These are phyloP conservation scores for Cadophora gregata DNA, from an alignment of 2,329 filamentous ascomycete species.

Conservation along the genomic window DNA sequence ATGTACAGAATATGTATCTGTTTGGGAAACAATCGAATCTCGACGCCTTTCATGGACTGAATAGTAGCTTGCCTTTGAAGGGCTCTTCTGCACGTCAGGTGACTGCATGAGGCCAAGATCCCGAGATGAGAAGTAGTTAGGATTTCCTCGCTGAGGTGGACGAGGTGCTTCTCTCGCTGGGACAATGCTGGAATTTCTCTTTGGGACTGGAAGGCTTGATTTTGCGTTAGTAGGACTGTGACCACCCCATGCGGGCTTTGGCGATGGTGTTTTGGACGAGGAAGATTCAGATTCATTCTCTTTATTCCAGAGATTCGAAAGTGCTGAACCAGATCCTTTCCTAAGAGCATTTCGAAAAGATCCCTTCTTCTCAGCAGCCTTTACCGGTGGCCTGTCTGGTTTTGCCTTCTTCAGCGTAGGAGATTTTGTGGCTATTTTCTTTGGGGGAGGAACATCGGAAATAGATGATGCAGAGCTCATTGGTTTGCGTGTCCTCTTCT, in stretches of 20 bases:
- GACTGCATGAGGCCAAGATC: slow-evolving; percentile 44
- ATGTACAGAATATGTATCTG: slow-evolving; percentile 40
- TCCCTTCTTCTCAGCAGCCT: slow-evolving; percentile 51
- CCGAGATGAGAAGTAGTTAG: slow-evolving; percentile 49
- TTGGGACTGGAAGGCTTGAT: slow-evolving; percentile 43
- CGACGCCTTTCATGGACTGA: slow-evolving; percentile 57
- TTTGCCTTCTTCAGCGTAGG: slow-evolving; percentile 43
- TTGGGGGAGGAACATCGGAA: slow-evolving; percentile 31
- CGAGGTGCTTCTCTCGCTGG: slow-evolving; percentile 46
- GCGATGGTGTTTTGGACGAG: slow-evolving; percentile 31
- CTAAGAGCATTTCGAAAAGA: slow-evolving; percentile 57
- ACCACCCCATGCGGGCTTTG: slow-evolving; percentile 38
- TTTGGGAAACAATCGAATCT: slow-evolving; percentile 49
- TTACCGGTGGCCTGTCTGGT: slow-evolving; percentile 40
- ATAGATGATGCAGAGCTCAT: slow-evolving; percentile 39
- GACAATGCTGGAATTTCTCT: slow-evolving; percentile 44
- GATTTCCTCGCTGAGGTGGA: slow-evolving; percentile 47
- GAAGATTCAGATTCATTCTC: slow-evolving; percentile 46
- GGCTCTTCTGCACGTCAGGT: slow-evolving; percentile 44
- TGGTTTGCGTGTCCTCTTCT: slow-evolving; percentile 43
- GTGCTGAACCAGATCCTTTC: slow-evolving; percentile 53
- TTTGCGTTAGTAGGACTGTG: slow-evolving; percentile 35
- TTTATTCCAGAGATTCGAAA: slow-evolving; percentile 57
- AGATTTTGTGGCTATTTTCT: slow-evolving; percentile 40
- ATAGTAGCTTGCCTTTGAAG: slow-evolving; percentile 56